Conservation (phyloP, 148 eudicot genomes). For the Silene uniflora region DNA sequence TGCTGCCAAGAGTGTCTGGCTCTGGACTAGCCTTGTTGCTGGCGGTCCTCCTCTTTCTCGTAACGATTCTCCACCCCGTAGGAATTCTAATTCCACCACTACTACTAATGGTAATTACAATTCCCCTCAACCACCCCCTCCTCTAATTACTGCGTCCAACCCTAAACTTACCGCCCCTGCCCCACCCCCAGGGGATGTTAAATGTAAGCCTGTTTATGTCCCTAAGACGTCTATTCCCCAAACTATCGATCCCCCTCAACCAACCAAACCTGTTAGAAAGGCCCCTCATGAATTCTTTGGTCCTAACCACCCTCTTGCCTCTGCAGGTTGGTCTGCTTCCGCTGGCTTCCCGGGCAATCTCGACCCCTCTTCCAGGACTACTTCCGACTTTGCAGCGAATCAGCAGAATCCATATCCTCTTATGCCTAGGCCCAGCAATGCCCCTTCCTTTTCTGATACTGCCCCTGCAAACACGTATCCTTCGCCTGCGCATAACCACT, state of each 20-base stretch:
- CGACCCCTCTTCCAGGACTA: conserved; percentile 38
- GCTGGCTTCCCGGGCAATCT: conserved; percentile 31
- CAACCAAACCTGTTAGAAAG: conserved; percentile 29
- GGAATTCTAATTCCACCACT: background rate
- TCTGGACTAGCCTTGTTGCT: conserved; percentile 69
- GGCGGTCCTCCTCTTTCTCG: conserved; percentile 67
- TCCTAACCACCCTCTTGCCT: conserved; percentile 31
- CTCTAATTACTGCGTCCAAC: background rate
- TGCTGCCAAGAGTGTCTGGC: conserved; percentile 90
- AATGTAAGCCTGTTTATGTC: conserved; percentile 37
- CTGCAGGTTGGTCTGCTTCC: conserved; percentile 39
- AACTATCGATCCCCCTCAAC: conserved; percentile 23
- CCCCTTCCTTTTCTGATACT: conserved; percentile 26
- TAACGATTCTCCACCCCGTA: conserved; percentile 33
- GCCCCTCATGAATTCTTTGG: conserved; percentile 44
- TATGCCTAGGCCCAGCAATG: conserved; percentile 31
- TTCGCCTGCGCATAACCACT: conserved; percentile 28
- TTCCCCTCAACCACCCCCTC: conserved; percentile 26
- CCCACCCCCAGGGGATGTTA: conserved; percentile 26
- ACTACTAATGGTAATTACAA: background rate
- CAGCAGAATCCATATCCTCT: conserved; percentile 41
- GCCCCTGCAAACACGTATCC: conserved; percentile 39
- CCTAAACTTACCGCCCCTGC: too few species aligned
- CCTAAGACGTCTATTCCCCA: conserved; percentile 42
- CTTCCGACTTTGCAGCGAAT: conserved; percentile 25